Evolutionary conservation across 1,139 yeast genomes (phyloP).

Genomic region (Pichia sp.): DNA sequence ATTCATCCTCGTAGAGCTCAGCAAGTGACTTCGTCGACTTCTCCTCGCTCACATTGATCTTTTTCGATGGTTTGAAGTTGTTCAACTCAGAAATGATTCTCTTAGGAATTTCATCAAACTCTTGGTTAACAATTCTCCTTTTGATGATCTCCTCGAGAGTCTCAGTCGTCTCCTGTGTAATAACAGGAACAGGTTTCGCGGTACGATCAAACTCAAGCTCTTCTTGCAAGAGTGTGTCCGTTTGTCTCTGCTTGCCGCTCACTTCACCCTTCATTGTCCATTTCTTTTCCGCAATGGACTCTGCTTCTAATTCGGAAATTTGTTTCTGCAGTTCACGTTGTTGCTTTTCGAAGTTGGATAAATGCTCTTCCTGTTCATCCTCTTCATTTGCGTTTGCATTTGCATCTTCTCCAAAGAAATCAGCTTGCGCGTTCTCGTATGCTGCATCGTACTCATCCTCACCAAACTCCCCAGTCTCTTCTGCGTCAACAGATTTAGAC

Average conservation of each 20-base stretch:
- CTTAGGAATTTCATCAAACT: conserved; percentile 81
- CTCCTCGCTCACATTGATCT: conserved; percentile 68
- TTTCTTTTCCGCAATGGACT: conserved; percentile 81
- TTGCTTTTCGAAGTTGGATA: conserved; percentile 80
- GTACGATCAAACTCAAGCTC: conserved; percentile 68
- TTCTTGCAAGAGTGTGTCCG: conserved; percentile 68
- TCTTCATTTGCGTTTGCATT: conserved; percentile 36
- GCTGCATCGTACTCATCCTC: conserved; percentile 41
- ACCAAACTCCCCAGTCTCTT: conserved; percentile 26
- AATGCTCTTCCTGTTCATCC: conserved; percentile 30
- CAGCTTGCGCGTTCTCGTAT: conserved; percentile 53
- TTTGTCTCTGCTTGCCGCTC: conserved; percentile 70
- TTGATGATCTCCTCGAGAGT: conserved; percentile 82
- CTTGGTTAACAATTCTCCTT: conserved; percentile 63
- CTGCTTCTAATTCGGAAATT: conserved; percentile 73
- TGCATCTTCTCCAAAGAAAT: conserved; percentile 49
- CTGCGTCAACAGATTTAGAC: conserved; percentile 9
- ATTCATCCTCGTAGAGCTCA: conserved; percentile 86
- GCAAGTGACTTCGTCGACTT: conserved; percentile 87
- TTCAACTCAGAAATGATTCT: conserved; percentile 58
- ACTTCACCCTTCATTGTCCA: conserved; percentile 97
- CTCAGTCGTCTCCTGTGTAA: conserved; percentile 83
- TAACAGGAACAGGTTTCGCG: conserved; percentile 84
- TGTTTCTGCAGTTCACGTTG: conserved; percentile 71
- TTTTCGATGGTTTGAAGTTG: conserved; percentile 43